phyloP scores from a whole-genome alignment of 257 asterid genomes.

The Marsdenia floribunda region DNA sequence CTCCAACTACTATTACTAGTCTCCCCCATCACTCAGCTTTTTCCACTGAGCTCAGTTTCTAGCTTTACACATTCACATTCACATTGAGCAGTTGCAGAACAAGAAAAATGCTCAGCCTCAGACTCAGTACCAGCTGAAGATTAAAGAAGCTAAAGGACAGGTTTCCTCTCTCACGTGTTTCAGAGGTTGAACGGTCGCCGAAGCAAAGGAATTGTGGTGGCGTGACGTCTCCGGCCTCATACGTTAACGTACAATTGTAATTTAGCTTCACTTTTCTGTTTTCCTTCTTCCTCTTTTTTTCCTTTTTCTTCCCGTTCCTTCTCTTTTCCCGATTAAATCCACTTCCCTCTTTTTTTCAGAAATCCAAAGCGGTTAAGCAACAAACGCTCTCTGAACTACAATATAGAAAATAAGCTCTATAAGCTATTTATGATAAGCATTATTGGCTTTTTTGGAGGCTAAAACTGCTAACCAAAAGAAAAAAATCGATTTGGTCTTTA shows the following conservation, averaged over 20 bases:
- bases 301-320: neutral
- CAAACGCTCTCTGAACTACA: neutral
- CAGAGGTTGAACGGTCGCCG: neutral
- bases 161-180: neutral
- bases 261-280: conserved; percentile 11
- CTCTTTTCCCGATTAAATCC: too few relatives aligned
- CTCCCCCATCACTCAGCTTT: neutral
- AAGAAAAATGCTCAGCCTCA: neutral
- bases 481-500: neutral
- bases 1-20: neutral
- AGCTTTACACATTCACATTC: too few relatives aligned
- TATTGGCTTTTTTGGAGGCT: neutral
- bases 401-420: neutral
- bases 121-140: neutral
- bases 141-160: neutral
- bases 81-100: neutral
- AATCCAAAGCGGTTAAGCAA: neutral
- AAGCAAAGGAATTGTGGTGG: neutral
- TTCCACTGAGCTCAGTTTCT: neutral
- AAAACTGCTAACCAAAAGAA: neutral
- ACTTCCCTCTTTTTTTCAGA: neutral
- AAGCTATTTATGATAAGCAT: neutral
- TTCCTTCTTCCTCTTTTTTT: neutral
- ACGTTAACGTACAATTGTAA: neutral
- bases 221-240: conserved; percentile 6